phyloP scores from a whole-genome alignment of 768 basidiomycete species.

The Kwoniella pini region DNA sequence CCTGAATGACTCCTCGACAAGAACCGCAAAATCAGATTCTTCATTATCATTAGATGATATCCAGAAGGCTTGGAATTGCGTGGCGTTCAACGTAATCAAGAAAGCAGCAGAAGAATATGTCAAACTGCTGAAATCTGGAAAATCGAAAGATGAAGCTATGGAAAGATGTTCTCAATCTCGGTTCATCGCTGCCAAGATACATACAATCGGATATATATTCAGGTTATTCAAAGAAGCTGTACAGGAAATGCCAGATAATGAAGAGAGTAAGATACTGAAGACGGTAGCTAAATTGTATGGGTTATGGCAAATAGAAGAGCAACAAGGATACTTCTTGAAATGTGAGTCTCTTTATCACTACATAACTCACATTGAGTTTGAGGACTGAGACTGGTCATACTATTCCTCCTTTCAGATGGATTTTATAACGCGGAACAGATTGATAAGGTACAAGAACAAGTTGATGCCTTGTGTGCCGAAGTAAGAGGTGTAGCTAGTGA shows the following conservation, averaged over 20 bases:
- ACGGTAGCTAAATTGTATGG: constrained; percentile 56
- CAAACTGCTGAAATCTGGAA: constrained; percentile 48
- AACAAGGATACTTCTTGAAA: constrained; percentile 57
- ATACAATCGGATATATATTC: constrained; percentile 55
- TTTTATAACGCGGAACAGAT: constrained; percentile 50
- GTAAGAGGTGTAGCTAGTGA: constrained; percentile 49
- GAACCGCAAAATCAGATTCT: constrained; percentile 48
- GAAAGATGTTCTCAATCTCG: constrained; percentile 56
- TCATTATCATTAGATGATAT: constrained; percentile 54
- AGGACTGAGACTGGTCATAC: too few species aligned
- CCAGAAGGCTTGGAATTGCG: constrained; percentile 55
- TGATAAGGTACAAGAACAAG: constrained; percentile 47
- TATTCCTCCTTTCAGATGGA: constrained; percentile 36
- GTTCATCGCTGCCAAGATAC: constrained; percentile 58
- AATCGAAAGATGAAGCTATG: constrained; percentile 56
- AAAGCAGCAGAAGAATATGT: constrained; percentile 56
- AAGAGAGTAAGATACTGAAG: constrained; percentile 51
- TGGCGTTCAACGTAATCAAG: constrained; percentile 56
- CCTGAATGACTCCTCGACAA: constrained; percentile 50
- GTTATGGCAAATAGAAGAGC: constrained; percentile 57
- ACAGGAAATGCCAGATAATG: constrained; percentile 48
- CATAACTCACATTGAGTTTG: too few species aligned
- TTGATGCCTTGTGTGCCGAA: constrained; percentile 49
- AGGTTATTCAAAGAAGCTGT: constrained; percentile 54
- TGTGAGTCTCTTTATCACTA: too few species aligned